A percentile compares a stretch with the other conserved stretches of the same genome.
Evolutionary conservation across 345 rosid species (phyloP).

Genomic region (Murraya koenigii): DNA sequence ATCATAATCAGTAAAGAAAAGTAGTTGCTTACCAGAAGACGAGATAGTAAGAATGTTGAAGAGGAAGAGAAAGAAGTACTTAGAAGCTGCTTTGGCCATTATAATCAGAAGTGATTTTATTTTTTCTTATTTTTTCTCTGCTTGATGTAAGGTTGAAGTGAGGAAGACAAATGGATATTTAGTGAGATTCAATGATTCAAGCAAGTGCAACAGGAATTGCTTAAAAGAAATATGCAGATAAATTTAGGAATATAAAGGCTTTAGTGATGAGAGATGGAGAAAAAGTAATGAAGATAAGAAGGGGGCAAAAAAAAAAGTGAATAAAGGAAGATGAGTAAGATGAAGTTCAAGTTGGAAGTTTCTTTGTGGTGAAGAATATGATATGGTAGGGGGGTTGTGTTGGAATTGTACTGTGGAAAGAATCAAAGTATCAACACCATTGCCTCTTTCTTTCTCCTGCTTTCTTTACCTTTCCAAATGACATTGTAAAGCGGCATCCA

Average conservation of each 20-base stretch:
- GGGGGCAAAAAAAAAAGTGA: neutral
- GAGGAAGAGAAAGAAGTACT: conserved; percentile 32
- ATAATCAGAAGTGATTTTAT: neutral
- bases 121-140: neutral
- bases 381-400: neutral
- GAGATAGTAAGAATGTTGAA: conserved; percentile 37
- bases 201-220: neutral
- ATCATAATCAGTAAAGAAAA: neutral
- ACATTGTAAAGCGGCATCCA: conserved; percentile 5
- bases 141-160: conserved; percentile 15
- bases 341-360: conserved; percentile 24
- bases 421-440: neutral
- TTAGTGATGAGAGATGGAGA: conserved; percentile 14
- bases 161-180: conserved; percentile 21
- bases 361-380: conserved; percentile 58
- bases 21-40: conserved; percentile 31
- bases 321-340: neutral
- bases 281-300: conserved; percentile 22
- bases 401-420: neutral
- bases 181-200: conserved; percentile 12
- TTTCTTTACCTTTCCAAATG: neutral
- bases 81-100: conserved; percentile 46
- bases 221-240: conserved; percentile 27
- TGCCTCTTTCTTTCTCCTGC: neutral
- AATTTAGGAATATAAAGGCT: conserved; percentile 16